Conservation (phyloP, 106 monocot species). For the Apostasia shenzhenica region DNA sequence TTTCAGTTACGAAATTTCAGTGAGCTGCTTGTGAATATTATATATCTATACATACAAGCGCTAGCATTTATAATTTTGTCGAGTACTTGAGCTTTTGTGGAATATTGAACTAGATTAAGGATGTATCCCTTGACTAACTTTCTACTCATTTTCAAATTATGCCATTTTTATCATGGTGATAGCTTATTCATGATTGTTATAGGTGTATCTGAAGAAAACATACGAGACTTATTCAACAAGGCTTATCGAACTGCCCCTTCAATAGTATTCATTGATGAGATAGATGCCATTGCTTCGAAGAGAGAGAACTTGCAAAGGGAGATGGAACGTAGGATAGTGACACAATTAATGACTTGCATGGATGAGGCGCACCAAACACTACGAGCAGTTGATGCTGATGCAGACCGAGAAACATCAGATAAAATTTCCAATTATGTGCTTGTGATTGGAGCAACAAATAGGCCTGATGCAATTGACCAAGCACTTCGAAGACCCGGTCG, state of each 20-base stretch:
- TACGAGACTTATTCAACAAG: conserved; percentile 78
- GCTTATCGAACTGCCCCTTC: conserved; percentile 86
- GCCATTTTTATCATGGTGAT: not conserved
- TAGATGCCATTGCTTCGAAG: conserved; percentile 98
- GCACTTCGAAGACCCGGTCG: conserved; percentile 84
- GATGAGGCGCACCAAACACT: conserved; percentile 70
- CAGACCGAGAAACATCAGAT: conserved; percentile 25
- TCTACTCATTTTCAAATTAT: not conserved
- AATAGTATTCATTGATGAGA: conserved; percentile 94
- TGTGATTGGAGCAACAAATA: conserved; percentile 98
- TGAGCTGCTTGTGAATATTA: too few species aligned
- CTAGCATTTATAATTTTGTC: too few species aligned
- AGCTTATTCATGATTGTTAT: not conserved
- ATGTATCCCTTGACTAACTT: not conserved
- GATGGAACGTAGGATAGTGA: conserved; percentile 94
- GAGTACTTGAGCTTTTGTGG: too few species aligned
- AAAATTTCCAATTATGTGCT: conserved; percentile 76
- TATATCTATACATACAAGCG: too few species aligned
- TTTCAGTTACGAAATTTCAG: too few species aligned
- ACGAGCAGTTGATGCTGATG: conserved; percentile 18
- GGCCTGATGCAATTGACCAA: conserved; percentile 88
- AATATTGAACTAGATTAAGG: too few species aligned
- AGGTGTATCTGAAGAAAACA: conserved; percentile 95
- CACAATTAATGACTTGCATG: conserved; percentile 97
- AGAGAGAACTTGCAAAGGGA: conserved; percentile 81